Percentiles rank a stretch among this genome's conserved stretches.
These are phyloP conservation scores for Xylariales sp. DNA, from an alignment of 2,329 filamentous ascomycete species.

Conservation along the genomic window DNA sequence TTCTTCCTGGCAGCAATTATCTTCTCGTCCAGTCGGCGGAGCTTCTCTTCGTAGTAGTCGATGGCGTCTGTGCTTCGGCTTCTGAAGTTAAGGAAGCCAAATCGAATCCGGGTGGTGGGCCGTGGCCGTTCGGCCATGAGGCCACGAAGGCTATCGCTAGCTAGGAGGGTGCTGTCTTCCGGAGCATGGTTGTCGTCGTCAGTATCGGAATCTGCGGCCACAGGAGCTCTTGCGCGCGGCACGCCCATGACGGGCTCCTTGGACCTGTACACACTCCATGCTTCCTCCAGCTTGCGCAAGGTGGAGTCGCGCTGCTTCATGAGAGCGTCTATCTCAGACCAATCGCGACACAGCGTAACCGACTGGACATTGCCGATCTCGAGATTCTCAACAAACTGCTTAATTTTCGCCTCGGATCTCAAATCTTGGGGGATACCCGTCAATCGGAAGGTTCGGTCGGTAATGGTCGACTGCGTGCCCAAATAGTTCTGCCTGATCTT, in stretches of 20 bases:
- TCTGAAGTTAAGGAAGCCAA: constrained; percentile 69
- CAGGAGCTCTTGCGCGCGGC: constrained; percentile 28
- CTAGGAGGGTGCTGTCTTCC: constrained; percentile 58
- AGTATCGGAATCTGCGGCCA: constrained; percentile 24
- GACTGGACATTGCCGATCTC: constrained; percentile 86
- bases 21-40: constrained; percentile 72
- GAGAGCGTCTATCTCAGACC: constrained; percentile 74
- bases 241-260: constrained; percentile 34
- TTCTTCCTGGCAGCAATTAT: constrained; percentile 68
- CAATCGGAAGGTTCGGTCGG: constrained; percentile 86
- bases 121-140: constrained; percentile 41
- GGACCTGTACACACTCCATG: constrained; percentile 75
- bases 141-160: constrained; percentile 35
- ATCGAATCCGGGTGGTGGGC: constrained; percentile 72
- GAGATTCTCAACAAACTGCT: constrained; percentile 79
- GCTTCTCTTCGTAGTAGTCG: constrained; percentile 86
- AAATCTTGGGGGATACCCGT: constrained; percentile 81
- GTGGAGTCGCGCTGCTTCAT: constrained; percentile 62
- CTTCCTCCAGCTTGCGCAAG: constrained; percentile 72
- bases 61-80: constrained; percentile 81
- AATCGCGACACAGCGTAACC: constrained; percentile 82
- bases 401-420: constrained; percentile 77
- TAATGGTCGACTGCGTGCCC: constrained; percentile 90
- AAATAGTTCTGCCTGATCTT: constrained; percentile 84
- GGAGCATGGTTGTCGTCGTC: constrained; percentile 36